These are phyloP conservation scores for Cubamyces sp. DNA, from an alignment of 768 basidiomycete genomes.

Conservation along the genomic window DNA sequence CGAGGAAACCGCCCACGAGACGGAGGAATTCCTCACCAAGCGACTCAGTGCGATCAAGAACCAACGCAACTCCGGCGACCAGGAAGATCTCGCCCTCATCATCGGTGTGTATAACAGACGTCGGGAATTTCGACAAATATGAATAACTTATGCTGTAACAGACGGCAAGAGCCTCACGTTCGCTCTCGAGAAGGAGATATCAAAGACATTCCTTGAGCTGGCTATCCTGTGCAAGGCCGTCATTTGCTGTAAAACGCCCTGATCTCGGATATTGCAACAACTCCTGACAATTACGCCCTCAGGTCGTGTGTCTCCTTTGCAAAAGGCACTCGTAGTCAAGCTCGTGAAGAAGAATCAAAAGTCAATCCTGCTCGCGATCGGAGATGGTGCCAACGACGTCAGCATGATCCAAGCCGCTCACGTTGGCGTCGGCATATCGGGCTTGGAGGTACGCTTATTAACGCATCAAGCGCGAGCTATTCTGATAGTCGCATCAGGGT, in stretches of 20 bases:
- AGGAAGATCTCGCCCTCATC: constrained; percentile 90
- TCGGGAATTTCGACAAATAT: neutral
- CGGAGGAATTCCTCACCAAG: constrained; percentile 85
- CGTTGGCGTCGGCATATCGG: constrained; percentile 96
- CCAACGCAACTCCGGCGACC: constrained; percentile 86
- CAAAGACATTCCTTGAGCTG: constrained; percentile 88
- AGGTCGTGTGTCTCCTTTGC: constrained; percentile 97
- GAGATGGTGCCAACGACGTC: constrained; percentile 98
- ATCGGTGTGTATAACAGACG: constrained; percentile 63
- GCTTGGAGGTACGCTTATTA: constrained; percentile 73
- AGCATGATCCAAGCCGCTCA: constrained; percentile 99
- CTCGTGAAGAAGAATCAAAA: constrained; percentile 98
- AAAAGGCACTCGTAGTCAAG: constrained; percentile 97
- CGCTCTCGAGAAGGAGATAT: constrained; percentile 91
- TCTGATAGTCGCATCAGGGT: constrained; percentile 55
- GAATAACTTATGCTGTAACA: constrained; percentile 33
- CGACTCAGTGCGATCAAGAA: constrained; percentile 92
- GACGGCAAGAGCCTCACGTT: constrained; percentile 95
- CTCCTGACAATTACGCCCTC: constrained; percentile 3
- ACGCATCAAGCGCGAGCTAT: neutral
- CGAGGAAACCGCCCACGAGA: constrained; percentile 80
- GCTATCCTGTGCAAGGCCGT: constrained; percentile 99
- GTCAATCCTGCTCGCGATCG: constrained; percentile 92
- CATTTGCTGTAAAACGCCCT: constrained; percentile 78
- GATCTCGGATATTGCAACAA: neutral